phyloP scores from a whole-genome alignment of 1,139 yeast genomes.

The Scheffersomyces stambukii region DNA sequence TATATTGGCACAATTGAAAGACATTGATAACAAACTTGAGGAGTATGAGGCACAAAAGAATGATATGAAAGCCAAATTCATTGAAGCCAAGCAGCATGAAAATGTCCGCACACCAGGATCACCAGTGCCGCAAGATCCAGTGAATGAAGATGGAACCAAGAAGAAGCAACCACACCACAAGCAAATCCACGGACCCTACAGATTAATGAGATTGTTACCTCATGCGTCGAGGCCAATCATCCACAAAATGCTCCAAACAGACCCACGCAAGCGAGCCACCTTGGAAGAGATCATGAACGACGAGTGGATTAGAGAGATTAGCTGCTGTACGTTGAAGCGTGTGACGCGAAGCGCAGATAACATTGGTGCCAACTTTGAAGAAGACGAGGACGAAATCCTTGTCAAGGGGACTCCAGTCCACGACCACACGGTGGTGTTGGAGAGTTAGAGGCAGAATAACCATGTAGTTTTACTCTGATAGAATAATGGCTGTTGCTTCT shows the following conservation, averaged over 20 bases:
- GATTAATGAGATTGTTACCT: slow-evolving; percentile 82
- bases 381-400: slow-evolving; percentile 36
- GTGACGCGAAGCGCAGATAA: slow-evolving; percentile 21
- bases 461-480: no score
- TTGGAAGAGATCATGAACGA: slow-evolving; percentile 64
- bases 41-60: slow-evolving; percentile 34
- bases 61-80: slow-evolving; percentile 31
- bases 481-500: no score
- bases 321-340: slow-evolving; percentile 38
- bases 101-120: no score
- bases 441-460: no score
- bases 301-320: slow-evolving; percentile 66
- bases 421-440: slow-evolving; percentile 36
- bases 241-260: slow-evolving; percentile 66
- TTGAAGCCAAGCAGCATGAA: slow-evolving; percentile 13
- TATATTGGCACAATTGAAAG: slow-evolving; percentile 29
- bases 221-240: slow-evolving; percentile 79
- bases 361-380: slow-evolving; percentile 26
- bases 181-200: slow-evolving; percentile 75
- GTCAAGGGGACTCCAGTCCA: slow-evolving; percentile 39
- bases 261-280: slow-evolving; percentile 65
- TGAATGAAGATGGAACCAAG: slow-evolving; percentile 11
- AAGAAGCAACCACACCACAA: slow-evolving; percentile 24
- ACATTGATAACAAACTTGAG: slow-evolving; percentile 36
- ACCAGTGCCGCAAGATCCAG: no score